Conservation (phyloP, 306 rosid genomes). For the Quercus agrifolia region DNA sequence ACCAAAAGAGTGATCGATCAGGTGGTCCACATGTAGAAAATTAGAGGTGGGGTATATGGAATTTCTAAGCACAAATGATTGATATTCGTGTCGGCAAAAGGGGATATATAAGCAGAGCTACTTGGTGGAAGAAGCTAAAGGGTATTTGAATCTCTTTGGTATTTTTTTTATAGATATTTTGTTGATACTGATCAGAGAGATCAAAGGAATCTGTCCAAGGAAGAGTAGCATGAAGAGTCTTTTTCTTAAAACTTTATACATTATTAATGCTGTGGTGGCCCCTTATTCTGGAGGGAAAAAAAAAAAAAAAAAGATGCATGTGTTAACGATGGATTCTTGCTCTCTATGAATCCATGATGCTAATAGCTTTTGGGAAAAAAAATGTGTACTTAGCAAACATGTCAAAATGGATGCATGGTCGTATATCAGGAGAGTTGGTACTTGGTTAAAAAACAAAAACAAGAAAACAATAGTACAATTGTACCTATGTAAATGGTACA, state of each 20-base stretch:
- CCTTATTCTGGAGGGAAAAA: conserved; percentile 19
- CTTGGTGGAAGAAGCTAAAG: neutral
- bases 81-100: conserved; percentile 18
- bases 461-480: no score
- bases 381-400: neutral
- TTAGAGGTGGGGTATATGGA: neutral
- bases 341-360: no score
- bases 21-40: neutral
- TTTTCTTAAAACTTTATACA: conserved; percentile 19
- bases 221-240: neutral
- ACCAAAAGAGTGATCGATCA: neutral
- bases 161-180: neutral
- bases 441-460: no score
- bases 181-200: neutral
- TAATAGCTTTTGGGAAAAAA: neutral
- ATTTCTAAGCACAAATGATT: conserved; percentile 2
- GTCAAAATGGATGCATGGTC: no score
- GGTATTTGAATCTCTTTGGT: neutral
- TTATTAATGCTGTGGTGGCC: conserved; percentile 43
- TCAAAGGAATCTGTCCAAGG: conserved; percentile 20
- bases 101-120: neutral
- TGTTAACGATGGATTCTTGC: neutral
- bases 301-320: conserved; percentile 5
- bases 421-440: no score
- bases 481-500: no score